Evolutionary conservation across 2,329 filamentous ascomycete genomes (phyloP).

Genomic region (Thelonectria olida): DNA sequence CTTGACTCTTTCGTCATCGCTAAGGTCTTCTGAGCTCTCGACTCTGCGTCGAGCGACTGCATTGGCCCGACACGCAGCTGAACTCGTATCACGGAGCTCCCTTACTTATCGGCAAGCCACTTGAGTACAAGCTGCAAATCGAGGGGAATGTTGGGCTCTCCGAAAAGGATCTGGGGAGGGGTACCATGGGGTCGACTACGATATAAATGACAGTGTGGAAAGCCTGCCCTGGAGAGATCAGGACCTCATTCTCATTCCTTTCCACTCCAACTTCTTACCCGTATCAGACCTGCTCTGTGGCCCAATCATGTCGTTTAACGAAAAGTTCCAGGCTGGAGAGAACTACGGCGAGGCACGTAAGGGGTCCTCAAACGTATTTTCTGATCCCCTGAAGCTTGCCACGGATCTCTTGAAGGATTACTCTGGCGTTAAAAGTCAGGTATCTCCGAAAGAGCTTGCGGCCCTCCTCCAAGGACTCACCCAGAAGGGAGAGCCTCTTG

Average conservation of each 20-base stretch:
- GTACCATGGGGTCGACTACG: neutral
- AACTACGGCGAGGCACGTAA: conserved; percentile 43
- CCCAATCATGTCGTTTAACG: conserved; percentile 43
- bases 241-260: neutral
- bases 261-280: neutral
- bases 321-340: conserved; percentile 51
- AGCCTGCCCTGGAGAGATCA: neutral
- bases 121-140: neutral
- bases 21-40: neutral
- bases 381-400: conserved; percentile 47
- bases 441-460: conserved; percentile 40
- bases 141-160: neutral
- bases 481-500: conserved; percentile 58
- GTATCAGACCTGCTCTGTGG: neutral
- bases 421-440: conserved; percentile 39
- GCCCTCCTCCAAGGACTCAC: conserved; percentile 44
- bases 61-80: neutral
- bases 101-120: neutral
- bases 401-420: conserved; percentile 45
- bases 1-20: neutral
- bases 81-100: neutral
- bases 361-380: conserved; percentile 39
- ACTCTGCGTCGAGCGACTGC: neutral
- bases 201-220: conserved; percentile 24
- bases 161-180: neutral